Conservation (phyloP, 2,329 filamentous ascomycete species). For the Diplodia scrobiculata region DNA sequence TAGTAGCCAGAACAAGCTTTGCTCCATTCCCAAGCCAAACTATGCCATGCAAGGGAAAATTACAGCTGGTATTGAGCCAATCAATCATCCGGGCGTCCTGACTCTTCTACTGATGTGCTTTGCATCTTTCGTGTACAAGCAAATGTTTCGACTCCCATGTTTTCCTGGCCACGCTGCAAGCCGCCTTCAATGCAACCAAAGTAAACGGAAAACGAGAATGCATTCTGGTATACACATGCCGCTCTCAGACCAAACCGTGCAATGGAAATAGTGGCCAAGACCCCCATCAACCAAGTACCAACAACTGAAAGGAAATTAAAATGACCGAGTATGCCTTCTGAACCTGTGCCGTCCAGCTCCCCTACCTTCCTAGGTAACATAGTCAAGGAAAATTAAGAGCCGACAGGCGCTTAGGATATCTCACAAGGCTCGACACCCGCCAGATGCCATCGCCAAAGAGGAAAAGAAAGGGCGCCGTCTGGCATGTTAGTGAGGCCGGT, state of each 20-base stretch:
- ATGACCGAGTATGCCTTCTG: neutral
- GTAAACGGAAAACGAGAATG: conserved; percentile 2
- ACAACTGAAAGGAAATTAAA: conserved; percentile 8
- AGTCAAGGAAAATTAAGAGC: conserved; percentile 4
- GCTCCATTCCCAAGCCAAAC: too few species aligned
- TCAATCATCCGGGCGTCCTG: too few species aligned
- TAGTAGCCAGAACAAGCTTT: neutral
- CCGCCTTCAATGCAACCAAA: too few species aligned
- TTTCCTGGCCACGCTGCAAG: too few species aligned
- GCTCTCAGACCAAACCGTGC: neutral
- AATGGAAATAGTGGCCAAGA: neutral
- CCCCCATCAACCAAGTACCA: neutral
- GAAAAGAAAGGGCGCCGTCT: conserved; percentile 1
- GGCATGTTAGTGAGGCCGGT: neutral
- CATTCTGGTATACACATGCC: conserved; percentile 27
- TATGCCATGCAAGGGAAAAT: too few species aligned
- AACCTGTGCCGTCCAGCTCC: conserved; percentile 6
- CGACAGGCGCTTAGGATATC: conserved; percentile 6
- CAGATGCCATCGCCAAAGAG: neutral
- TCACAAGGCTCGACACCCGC: neutral
- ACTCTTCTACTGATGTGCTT: too few species aligned
- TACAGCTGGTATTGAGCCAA: too few species aligned
- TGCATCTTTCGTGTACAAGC: too few species aligned
- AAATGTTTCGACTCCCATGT: too few species aligned
- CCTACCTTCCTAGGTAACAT: neutral